Base-by-base conservation (phyloP, 352 stramenopile genomes). In the Phytophthora pini region DNA sequence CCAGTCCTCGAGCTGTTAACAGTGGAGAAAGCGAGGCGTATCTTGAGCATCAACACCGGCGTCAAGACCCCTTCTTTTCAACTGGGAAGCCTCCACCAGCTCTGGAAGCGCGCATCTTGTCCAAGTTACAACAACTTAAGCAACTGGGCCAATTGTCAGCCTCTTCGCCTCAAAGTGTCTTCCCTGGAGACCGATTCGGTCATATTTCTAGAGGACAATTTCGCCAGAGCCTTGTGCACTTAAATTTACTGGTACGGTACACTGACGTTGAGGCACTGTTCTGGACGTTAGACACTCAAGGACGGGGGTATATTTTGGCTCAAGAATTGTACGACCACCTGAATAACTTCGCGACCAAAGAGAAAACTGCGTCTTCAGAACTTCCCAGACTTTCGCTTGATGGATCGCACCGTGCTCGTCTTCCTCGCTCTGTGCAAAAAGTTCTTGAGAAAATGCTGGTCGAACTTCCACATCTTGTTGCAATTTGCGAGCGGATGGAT, bases 211-310 rank as follows among this genome's bases (percentile, higher is more conserved):
- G 85, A 3, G 85, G 85, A 1, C 75, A 92, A 70, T 84, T 93
- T 26, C 81, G 85, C 0, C 82, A 93, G 55, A 84, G 79, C n/a
- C 74, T 93, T 4, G 83, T 83, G 39, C 79, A 92, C 32, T 43
- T 93, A 7, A 81, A 83, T 12, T 55, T 92, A 1, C 44, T 91
- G 6, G 74, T 80, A 7, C 74, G 85, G 15, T 89, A 91, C 40
- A 76, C 82, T 2, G 85, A 93, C 32, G 80, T 93, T 3, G 83
- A 93, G 46, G 68, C 71, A 2, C 70, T 93, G 22, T 93, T 93
- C 51, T 93, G 85, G 83, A 76, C 67, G n/a, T 66, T 93, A 1
- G 85, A 93, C 45, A 84, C 82, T 7, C 73, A 76, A 39, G 85
- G 83, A 1, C 76, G 77, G 7, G 83, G 85, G 5, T 92, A 87